A percentile compares a stretch with the other conserved stretches of the same genome.
phyloP scores from a whole-genome alignment of 2,329 filamentous ascomycete species.

The Xylariaceae sp. region DNA sequence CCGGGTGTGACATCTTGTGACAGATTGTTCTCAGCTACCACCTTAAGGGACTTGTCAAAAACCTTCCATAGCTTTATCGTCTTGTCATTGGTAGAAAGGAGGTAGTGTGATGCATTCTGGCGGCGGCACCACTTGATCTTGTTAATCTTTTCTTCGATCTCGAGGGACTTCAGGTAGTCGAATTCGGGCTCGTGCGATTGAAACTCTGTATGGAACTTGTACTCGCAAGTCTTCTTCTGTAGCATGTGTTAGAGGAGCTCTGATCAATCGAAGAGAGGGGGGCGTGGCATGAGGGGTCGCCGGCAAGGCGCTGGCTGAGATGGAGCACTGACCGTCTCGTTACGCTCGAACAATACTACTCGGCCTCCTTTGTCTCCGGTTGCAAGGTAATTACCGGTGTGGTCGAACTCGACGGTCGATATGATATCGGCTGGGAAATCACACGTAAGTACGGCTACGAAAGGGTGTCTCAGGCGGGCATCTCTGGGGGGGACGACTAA shows the following conservation, averaged over 20 bases:
- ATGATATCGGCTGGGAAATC: constrained; percentile 69
- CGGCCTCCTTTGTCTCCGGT: constrained; percentile 86
- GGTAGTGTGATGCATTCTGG: constrained; percentile 97
- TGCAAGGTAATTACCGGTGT: constrained; percentile 82
- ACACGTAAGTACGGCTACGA: constrained; percentile 5
- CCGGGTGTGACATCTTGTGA: constrained; percentile 86
- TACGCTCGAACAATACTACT: constrained; percentile 83
- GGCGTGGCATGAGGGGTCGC: not conserved
- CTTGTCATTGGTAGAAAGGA: constrained; percentile 98
- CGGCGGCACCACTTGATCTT: constrained; percentile 99
- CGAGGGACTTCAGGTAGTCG: constrained; percentile 97
- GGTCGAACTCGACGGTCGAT: constrained; percentile 85
- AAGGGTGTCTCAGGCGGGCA: not conserved
- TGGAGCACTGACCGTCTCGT: constrained; percentile 72
- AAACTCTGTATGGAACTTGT: constrained; percentile 99
- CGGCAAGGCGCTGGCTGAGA: not conserved
- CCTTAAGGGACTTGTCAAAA: constrained; percentile 98
- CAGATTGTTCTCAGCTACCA: constrained; percentile 97
- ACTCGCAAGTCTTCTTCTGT: constrained; percentile 99
- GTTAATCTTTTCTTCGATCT: constrained; percentile 99
- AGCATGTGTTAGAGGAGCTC: constrained; percentile 13
- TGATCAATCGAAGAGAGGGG: not conserved
- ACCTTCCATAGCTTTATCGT: constrained; percentile 99
- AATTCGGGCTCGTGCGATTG: constrained; percentile 99
- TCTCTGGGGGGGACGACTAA: not conserved